Conservation (phyloP, 2,329 filamentous ascomycete genomes). For the Colletotrichum cereale region DNA sequence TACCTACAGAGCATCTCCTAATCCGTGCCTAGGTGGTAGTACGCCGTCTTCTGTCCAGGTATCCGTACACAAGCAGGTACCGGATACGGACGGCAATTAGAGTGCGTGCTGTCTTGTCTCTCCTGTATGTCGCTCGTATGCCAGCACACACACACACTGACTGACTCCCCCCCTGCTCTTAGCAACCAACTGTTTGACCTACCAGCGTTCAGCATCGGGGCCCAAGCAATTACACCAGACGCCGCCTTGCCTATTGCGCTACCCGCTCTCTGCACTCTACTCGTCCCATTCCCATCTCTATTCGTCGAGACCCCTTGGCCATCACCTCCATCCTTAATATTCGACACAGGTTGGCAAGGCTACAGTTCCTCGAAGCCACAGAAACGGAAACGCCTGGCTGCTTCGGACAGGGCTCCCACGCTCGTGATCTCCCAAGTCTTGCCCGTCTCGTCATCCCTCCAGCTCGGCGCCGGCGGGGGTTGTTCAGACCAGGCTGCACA, state of each 20-base stretch:
- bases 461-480: slow-evolving; percentile 18
- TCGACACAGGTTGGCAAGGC: slow-evolving; percentile 37
- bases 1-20: slow-evolving; percentile 12
- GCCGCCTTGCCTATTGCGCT: slow-evolving; percentile 34
- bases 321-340: slow-evolving; percentile 15
- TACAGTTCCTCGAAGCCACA: slow-evolving; percentile 24
- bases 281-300: slow-evolving; percentile 31
- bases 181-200: slow-evolving; percentile 27
- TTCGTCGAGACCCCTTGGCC: slow-evolving; percentile 27
- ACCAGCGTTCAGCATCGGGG: slow-evolving; percentile 16
- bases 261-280: slow-evolving; percentile 34
- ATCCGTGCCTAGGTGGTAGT: slow-evolving; percentile 1
- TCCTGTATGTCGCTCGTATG: slow-evolving; percentile 34
- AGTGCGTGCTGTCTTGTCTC: slow-evolving; percentile 20
- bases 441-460: slow-evolving; percentile 33
- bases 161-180: slow-evolving; percentile 26
- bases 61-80: not conserved
- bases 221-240: slow-evolving; percentile 21
- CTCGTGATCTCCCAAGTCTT: slow-evolving; percentile 32
- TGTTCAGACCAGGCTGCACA: slow-evolving; percentile 26
- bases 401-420: slow-evolving; percentile 34
- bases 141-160: slow-evolving; percentile 23
- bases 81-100: not conserved
- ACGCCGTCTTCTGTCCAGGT: not conserved
- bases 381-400: slow-evolving; percentile 33